Percentiles rank a stretch among this genome's conserved stretches.
Conservation (phyloP, 176 grass and related monocot genomes). For the Themeda triandra region DNA sequence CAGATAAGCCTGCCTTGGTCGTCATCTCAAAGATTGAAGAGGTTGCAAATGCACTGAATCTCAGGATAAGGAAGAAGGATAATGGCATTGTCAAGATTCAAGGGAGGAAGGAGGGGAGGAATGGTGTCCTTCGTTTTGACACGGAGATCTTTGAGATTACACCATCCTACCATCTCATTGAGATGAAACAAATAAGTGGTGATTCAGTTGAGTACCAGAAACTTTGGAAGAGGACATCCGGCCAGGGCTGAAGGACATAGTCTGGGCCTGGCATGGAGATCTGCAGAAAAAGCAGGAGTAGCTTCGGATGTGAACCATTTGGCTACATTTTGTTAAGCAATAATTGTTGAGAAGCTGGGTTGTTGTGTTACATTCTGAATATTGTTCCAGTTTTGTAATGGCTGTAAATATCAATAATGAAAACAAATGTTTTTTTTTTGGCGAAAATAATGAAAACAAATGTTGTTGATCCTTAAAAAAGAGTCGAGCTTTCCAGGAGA, state of each 20-base stretch:
- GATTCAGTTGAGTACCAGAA: conserved; percentile 70
- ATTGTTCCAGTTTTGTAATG: neutral
- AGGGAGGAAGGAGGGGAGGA: conserved; percentile 59
- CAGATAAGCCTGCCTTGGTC: conserved; percentile 49
- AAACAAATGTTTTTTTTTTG: too few species aligned
- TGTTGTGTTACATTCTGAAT: neutral
- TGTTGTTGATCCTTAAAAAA: neutral
- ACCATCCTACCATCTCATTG: conserved; percentile 50
- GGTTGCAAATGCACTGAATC: conserved; percentile 49
- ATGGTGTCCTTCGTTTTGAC: conserved; percentile 61
- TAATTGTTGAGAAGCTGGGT: neutral
- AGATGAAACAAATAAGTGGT: conserved; percentile 75
- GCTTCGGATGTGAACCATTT: conserved; percentile 1
- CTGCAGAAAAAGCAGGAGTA: conserved; percentile 28
- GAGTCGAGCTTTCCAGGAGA: neutral
- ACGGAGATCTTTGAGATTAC: conserved; percentile 67
- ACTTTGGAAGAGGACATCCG: conserved; percentile 61
- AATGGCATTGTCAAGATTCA: conserved; percentile 65
- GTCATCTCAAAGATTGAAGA: conserved; percentile 58
- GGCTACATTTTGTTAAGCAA: neutral
- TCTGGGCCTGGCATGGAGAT: conserved; percentile 72
- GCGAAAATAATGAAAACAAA: too few species aligned
- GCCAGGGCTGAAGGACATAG: conserved; percentile 69
- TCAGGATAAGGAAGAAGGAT: conserved; percentile 74
- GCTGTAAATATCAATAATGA: neutral